These are phyloP conservation scores for Allium cepa DNA, from an alignment of 106 monocot genomes.

Conservation along the genomic window DNA sequence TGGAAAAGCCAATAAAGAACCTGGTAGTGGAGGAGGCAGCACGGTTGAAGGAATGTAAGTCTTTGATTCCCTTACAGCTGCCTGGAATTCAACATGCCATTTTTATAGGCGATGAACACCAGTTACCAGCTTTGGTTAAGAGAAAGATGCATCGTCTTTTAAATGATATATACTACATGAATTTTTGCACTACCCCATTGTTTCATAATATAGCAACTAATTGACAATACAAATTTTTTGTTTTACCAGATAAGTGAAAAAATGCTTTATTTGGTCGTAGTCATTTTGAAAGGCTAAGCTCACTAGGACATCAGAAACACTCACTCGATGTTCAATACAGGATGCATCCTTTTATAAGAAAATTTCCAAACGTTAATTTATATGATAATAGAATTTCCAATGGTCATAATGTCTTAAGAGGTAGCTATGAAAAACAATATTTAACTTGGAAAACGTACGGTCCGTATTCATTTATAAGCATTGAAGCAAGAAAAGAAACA, in stretches of 20 bases:
- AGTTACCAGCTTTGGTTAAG: conserved; percentile 55
- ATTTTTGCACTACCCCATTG: neutral
- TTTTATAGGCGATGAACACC: conserved; percentile 66
- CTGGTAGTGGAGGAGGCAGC: conserved; percentile 31
- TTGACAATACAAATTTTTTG: neutral
- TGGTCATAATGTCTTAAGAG: conserved; percentile 32
- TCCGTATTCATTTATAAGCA: conserved; percentile 44
- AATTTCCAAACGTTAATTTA: conserved; percentile 42
- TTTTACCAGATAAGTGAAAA: conserved; percentile 2
- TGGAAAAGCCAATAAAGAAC: conserved; percentile 4
- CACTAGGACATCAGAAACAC: conserved; percentile 32
- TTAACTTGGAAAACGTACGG: conserved; percentile 10
- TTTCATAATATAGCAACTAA: conserved; percentile 21
- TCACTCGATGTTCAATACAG: conserved; percentile 68
- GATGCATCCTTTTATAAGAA: conserved; percentile 79
- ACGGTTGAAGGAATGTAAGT: conserved; percentile 56
- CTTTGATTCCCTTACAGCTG: conserved; percentile 46
- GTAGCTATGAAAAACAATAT: neutral
- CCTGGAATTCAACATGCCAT: conserved; percentile 27
- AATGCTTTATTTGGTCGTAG: conserved; percentile 6
- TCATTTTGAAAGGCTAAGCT: conserved; percentile 21
- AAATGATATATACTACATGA: too few relatives aligned
- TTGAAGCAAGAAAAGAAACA: conserved; percentile 27
- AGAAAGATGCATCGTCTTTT: conserved; percentile 27
- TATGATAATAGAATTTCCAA: conserved; percentile 31